These are phyloP conservation scores for Dothideomycetes sp. DNA, from an alignment of 2,329 filamentous ascomycete species.

Conservation along the genomic window DNA sequence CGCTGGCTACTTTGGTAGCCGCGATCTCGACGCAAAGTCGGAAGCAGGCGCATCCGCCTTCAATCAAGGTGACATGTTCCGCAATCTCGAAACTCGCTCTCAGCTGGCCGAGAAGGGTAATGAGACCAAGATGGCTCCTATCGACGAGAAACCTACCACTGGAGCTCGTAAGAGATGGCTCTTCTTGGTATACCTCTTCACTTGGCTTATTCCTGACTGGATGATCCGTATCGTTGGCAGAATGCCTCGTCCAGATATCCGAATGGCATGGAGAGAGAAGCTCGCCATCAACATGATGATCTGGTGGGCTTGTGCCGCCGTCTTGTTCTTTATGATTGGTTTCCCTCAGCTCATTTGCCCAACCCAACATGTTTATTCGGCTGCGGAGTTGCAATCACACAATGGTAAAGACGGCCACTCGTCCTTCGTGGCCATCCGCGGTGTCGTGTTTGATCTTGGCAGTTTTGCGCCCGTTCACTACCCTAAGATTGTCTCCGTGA, in stretches of 20 bases:
- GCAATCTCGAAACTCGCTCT: conserved; percentile 85
- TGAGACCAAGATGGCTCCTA: conserved; percentile 79
- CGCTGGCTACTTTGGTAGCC: conserved; percentile 70
- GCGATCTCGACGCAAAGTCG: conserved; percentile 75
- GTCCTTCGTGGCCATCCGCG: conserved; percentile 74
- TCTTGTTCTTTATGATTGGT: conserved; percentile 70
- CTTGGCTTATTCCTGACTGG: conserved; percentile 82
- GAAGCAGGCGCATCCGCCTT: conserved; percentile 89
- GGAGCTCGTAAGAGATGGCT: conserved; percentile 85
- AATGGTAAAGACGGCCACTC: conserved; percentile 59
- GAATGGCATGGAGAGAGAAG: conserved; percentile 93
- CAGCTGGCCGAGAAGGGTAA: conserved; percentile 94
- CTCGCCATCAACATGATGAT: conserved; percentile 96
- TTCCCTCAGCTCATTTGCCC: conserved; percentile 88
- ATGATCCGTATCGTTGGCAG: conserved; percentile 65
- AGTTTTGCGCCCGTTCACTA: conserved; percentile 70
- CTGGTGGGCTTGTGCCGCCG: conserved; percentile 71
- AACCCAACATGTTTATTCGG: conserved; percentile 77
- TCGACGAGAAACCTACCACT: conserved; percentile 73
- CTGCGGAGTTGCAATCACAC: conserved; percentile 62
- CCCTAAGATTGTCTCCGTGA: conserved; percentile 53
- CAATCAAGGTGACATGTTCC: conserved; percentile 93
- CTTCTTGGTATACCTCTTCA: conserved; percentile 70
- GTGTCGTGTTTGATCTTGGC: conserved; percentile 76
- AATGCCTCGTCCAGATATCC: conserved; percentile 87